Evolutionary conservation across 352 stramenopile species (phyloP).

Genomic region (Thalassiosira exigua): DNA sequence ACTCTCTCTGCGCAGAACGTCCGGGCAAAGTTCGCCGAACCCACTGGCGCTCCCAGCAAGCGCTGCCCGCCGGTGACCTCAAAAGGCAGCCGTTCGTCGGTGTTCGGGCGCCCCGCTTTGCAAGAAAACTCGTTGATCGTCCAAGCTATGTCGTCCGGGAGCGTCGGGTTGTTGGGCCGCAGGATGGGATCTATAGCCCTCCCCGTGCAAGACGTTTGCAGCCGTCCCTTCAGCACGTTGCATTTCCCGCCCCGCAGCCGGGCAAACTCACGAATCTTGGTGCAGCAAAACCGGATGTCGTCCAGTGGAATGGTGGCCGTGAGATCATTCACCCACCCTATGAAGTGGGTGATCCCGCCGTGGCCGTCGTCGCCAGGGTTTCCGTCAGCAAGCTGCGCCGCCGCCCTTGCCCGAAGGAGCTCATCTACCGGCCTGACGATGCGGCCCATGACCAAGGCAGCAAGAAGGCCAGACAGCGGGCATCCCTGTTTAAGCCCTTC

Average conservation of each 20-base stretch:
- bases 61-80: slow-evolving; percentile 6
- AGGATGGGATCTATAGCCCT: neutral
- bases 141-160: neutral
- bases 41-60: slow-evolving; percentile 22
- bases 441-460: slow-evolving; percentile 10
- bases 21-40: slow-evolving; percentile 1
- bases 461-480: slow-evolving; percentile 26
- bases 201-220: slow-evolving; percentile 11
- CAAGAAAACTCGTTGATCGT: slow-evolving; percentile 5
- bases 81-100: too few relatives aligned
- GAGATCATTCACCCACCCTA: slow-evolving; percentile 30
- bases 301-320: slow-evolving; percentile 20
- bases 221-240: slow-evolving; percentile 29
- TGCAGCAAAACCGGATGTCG: slow-evolving; percentile 17
- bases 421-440: slow-evolving; percentile 20
- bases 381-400: neutral
- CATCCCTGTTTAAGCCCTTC: slow-evolving; percentile 46
- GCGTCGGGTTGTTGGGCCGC: neutral
- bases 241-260: neutral
- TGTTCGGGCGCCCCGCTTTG: neutral
- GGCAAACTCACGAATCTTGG: neutral
- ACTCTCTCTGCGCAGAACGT: slow-evolving; percentile 4
- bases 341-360: slow-evolving; percentile 12
- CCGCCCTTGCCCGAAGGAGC: neutral
- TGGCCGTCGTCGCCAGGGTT: neutral